phyloP scores from a whole-genome alignment of 208 protist genomes.

The Acanthamoeba sp. region DNA sequence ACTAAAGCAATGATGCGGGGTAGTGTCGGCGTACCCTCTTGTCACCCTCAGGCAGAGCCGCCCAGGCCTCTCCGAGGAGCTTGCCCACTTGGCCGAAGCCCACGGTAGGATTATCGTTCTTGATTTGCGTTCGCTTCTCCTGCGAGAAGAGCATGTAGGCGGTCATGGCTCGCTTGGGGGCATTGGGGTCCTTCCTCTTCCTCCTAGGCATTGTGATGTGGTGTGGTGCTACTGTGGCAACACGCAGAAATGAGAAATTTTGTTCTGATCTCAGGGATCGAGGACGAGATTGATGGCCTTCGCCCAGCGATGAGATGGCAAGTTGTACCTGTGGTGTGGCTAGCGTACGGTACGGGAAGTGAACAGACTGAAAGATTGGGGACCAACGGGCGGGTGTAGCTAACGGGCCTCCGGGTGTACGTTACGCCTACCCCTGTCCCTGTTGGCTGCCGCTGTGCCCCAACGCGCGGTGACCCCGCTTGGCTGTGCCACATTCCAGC shows the following conservation, averaged over 20 bases:
- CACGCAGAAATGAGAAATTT: no score
- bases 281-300: no score
- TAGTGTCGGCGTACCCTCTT: not conserved
- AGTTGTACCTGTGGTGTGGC: no score
- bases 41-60: not conserved
- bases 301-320: no score
- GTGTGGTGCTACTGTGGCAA: not conserved
- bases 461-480: not conserved
- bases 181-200: slow-evolving; percentile 41
- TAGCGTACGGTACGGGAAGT: not conserved
- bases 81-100: slow-evolving; percentile 1
- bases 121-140: slow-evolving; percentile 17
- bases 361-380: not conserved
- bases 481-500: no score
- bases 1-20: no score
- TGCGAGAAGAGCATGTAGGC: slow-evolving; percentile 39
- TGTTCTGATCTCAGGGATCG: no score
- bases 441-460: not conserved
- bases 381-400: no score
- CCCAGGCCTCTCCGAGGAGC: slow-evolving; percentile 15
- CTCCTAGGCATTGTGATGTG: not conserved
- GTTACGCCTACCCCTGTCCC: not conserved
- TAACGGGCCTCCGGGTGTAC: not conserved
- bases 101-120: not conserved
- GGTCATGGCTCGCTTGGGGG: slow-evolving; percentile 11